Conservation (phyloP, 2,329 filamentous ascomycete species). For the Paracoccidioides brasiliensis region DNA sequence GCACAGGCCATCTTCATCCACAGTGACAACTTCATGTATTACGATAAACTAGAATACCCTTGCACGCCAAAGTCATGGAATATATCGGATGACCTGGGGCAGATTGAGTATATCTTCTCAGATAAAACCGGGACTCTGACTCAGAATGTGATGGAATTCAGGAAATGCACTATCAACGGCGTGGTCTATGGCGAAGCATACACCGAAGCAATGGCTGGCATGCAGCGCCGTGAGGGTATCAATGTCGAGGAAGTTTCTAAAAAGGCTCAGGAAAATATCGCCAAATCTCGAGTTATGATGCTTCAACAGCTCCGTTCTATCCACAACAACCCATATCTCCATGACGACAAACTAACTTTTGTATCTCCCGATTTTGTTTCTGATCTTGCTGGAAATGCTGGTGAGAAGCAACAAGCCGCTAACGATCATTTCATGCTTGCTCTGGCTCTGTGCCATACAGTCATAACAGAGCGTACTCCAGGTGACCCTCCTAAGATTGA, state of each 20-base stretch:
- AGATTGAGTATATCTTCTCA: constrained; percentile 98
- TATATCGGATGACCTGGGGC: constrained; percentile 92
- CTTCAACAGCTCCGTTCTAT: constrained; percentile 58
- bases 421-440: constrained; percentile 89
- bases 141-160: constrained; percentile 97
- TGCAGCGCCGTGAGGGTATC: constrained; percentile 83
- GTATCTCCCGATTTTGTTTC: constrained; percentile 78
- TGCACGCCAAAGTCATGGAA: constrained; percentile 98
- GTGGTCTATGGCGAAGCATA: constrained; percentile 93
- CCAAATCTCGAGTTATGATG: constrained; percentile 59
- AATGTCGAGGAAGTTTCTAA: constrained; percentile 71
- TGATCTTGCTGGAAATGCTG: constrained; percentile 67
- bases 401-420: constrained; percentile 60
- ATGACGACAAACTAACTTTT: constrained; percentile 83
- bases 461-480: constrained; percentile 78
- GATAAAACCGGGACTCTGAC: constrained; percentile 86
- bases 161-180: constrained; percentile 95
- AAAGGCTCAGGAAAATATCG: constrained; percentile 63
- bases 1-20: constrained; percentile 95
- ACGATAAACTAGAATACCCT: constrained; percentile 82
- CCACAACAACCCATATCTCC: constrained; percentile 80
- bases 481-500: constrained; percentile 84
- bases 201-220: constrained; percentile 89
- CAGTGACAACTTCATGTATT: constrained; percentile 93
- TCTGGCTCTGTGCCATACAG: constrained; percentile 89